Percentiles rank a stretch among this genome's conserved stretches.
phyloP scores from a whole-genome alignment of 352 stramenopile genomes.

The Globisporangium heterothallicum region DNA sequence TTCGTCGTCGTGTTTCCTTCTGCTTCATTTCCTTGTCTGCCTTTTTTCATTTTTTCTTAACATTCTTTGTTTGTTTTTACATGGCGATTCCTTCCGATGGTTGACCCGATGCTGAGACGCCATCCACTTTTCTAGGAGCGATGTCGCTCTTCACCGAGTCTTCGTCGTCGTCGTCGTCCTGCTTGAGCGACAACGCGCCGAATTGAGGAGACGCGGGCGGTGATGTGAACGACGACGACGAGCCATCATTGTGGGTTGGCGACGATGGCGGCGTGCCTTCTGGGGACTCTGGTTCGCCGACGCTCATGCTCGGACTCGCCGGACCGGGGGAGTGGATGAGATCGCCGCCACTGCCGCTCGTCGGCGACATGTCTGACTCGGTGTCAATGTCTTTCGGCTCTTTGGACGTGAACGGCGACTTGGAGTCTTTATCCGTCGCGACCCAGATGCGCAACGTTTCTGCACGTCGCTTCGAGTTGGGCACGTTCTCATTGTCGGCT shows the following conservation, averaged over 20 bases:
- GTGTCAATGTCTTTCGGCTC: slow-evolving; percentile 56
- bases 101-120: slow-evolving; percentile 41
- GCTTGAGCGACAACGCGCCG: slow-evolving; percentile 32
- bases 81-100: slow-evolving; percentile 66
- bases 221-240: slow-evolving; percentile 32
- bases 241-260: slow-evolving; percentile 19
- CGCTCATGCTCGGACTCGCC: slow-evolving; percentile 39
- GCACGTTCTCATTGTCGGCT: slow-evolving; percentile 51
- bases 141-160: slow-evolving; percentile 82
- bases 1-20: no score
- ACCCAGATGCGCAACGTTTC: slow-evolving; percentile 87
- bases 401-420: slow-evolving; percentile 65
- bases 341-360: slow-evolving; percentile 35
- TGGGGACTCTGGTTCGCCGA: slow-evolving; percentile 14
- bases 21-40: slow-evolving; percentile 3
- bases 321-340: slow-evolving; percentile 42
- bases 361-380: slow-evolving; percentile 53
- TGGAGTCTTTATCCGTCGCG: slow-evolving; percentile 80
- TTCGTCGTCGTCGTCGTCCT: slow-evolving; percentile 52
- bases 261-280: slow-evolving; percentile 42
- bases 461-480: slow-evolving; percentile 48
- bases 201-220: slow-evolving; percentile 40
- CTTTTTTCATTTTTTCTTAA: slow-evolving; percentile 10
- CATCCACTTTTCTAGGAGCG: slow-evolving; percentile 57
- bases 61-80: slow-evolving; percentile 26